A percentile compares a stretch with the other conserved stretches of the same genome.
Conservation (phyloP, 1,139 yeast genomes). For the Hyphopichia buzzinii region DNA sequence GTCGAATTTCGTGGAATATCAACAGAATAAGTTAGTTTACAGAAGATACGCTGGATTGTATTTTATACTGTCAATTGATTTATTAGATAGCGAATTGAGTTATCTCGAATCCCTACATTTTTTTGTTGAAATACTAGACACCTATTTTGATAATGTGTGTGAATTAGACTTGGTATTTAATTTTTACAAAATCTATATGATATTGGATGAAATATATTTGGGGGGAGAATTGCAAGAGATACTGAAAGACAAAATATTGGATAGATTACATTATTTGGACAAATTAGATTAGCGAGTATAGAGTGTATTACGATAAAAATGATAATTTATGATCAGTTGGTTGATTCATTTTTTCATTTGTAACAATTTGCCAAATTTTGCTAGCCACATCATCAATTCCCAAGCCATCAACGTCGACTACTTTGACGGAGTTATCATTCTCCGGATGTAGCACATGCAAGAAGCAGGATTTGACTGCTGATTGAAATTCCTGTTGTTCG, state of each 20-base stretch:
- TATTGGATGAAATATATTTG: conserved; percentile 70
- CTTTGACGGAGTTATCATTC: conserved; percentile 33
- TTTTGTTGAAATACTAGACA: conserved; percentile 84
- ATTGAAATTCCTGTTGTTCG: conserved; percentile 73
- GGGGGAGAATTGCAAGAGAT: conserved; percentile 82
- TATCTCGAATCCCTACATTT: conserved; percentile 84
- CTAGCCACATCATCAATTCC: conserved; percentile 55
- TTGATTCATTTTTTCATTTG: conserved; percentile 11
- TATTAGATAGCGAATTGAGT: conserved; percentile 73
- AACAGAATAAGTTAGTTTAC: conserved; percentile 73
- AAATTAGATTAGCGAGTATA: conserved; percentile 23
- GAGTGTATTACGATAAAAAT: conserved; percentile 6
- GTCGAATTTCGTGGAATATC: conserved; percentile 75
- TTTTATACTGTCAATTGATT: conserved; percentile 77
- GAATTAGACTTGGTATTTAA: conserved; percentile 87
- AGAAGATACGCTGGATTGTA: conserved; percentile 90
- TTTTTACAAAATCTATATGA: conserved; percentile 68
- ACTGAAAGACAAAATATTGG: conserved; percentile 56
- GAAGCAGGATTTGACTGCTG: conserved; percentile 61
- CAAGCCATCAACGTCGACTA: conserved; percentile 60
- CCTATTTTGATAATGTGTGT: conserved; percentile 87
- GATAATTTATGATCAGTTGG: conserved; percentile 14
- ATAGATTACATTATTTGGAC: conserved; percentile 51
- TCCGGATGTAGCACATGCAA: conserved; percentile 39
- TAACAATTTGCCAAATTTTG: conserved; percentile 26